Base-by-base conservation (phyloP, 148 eudicot species). In the Fagopyrum tataricum region DNA sequence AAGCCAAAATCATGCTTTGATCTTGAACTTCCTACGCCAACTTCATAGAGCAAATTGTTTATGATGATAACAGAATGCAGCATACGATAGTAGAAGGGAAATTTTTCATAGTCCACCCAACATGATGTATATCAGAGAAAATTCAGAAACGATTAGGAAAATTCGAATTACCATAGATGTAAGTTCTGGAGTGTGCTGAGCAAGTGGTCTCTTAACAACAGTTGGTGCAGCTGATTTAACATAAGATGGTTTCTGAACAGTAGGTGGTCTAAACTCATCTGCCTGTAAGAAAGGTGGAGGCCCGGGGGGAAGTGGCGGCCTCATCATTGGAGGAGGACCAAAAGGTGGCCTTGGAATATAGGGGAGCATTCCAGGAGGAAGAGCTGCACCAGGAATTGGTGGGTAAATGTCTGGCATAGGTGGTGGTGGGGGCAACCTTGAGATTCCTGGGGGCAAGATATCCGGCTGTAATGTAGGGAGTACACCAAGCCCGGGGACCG, bases 171-270 rank as follows among this genome's bases (percentile, higher is more conserved):
- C 98, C 98, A 94, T 94, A 70, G 98, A 81, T 55, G 98, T 94
- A 44, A 94, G 93, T 72, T 89, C 97, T 12, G 98, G 98, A 68
- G 97, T 94, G 78, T 94, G 98, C 85, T 94, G 98, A 69, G 98
- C 98, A 44, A 94, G 85, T 79, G 98, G 98, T 82, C 93, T 91
- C 90, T 94, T 94, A 31, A 94, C 98, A 74, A 94, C 97, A 42
- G 98, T 94, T 46, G 98, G 91, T 76, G 97, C 97, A 79, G 98
- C 98, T 64, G 98, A 86, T 78, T 94, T 94, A 59, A 94, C 86
- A 81, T 86, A 94, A 44, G 98, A 94, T 64, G 98, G 97, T 77
- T 94, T 91, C 74, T 84, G 97, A 69, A 81, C 40, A 51, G 87
- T 39, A 67, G 84, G 71, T 74, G 85, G 88, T 76, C 90, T 82